Conservation (phyloP, 164 flowering plant species). For the Nelumbo lutea region DNA sequence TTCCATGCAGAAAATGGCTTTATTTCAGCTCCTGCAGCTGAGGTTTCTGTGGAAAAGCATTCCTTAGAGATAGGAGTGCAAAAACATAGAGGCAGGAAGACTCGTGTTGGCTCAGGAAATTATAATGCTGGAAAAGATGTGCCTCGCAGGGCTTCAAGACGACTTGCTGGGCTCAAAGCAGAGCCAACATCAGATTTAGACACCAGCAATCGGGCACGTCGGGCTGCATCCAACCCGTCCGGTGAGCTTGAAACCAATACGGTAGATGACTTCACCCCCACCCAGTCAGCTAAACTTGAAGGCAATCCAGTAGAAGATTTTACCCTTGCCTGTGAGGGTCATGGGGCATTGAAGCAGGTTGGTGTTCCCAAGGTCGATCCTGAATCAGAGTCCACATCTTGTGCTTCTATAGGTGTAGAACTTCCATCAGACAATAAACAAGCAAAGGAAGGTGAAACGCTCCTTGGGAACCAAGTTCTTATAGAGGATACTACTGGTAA, state of each 20-base stretch:
- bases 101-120: slow-evolving; percentile 8
- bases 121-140: slow-evolving; percentile 17
- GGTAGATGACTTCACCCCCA: background rate
- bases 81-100: slow-evolving; percentile 4
- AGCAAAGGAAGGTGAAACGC: background rate
- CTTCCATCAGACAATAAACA: background rate
- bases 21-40: slow-evolving; percentile 14
- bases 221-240: slow-evolving; percentile 11
- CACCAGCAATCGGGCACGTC: slow-evolving; percentile 16
- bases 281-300: slow-evolving; percentile 8
- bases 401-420: background rate
- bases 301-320: background rate
- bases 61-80: slow-evolving; percentile 10
- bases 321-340: background rate
- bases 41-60: slow-evolving; percentile 7
- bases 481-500: slow-evolving; percentile 10
- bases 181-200: slow-evolving; percentile 27
- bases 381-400: background rate
- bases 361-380: slow-evolving; percentile 5
- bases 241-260: background rate
- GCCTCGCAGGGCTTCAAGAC: slow-evolving; percentile 56
- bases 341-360: background rate
- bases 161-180: slow-evolving; percentile 41
- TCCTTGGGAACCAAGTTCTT: background rate
- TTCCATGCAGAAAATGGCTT: background rate